These are phyloP conservation scores for Pyrenopolyporus hunteri DNA, from an alignment of 495 filamentous ascomycete species.

Conservation along the genomic window DNA sequence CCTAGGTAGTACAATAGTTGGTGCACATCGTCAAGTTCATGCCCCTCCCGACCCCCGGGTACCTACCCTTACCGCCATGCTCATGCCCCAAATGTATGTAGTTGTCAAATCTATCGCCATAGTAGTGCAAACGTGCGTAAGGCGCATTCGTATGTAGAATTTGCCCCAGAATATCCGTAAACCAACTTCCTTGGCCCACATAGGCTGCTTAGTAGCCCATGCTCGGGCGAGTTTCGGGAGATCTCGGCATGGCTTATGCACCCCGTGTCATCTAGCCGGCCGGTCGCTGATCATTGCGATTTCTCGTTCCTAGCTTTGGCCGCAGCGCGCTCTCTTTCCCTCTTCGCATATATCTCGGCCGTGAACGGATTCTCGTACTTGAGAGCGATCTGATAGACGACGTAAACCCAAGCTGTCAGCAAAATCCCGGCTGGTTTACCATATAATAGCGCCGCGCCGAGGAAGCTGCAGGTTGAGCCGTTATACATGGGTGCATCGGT, in stretches of 20 bases:
- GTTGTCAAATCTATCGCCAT: neutral
- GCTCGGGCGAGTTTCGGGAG: slow-evolving; percentile 21
- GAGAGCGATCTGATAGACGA: slow-evolving; percentile 82
- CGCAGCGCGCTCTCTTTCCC: slow-evolving; percentile 62
- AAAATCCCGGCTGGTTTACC: slow-evolving; percentile 88
- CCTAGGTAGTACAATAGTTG: too few species aligned
- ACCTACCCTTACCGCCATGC: too few species aligned
- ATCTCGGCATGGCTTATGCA: slow-evolving; percentile 5
- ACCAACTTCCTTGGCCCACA: neutral
- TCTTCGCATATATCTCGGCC: slow-evolving; percentile 89
- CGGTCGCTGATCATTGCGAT: slow-evolving; percentile 45
- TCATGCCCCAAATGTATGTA: too few species aligned
- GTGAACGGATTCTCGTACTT: slow-evolving; percentile 98
- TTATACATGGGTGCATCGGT: slow-evolving; percentile 96
- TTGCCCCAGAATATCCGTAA: slow-evolving; percentile 1
- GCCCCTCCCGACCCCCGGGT: too few species aligned
- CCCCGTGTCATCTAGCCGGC: neutral
- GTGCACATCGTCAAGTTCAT: too few species aligned
- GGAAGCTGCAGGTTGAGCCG: slow-evolving; percentile 88
- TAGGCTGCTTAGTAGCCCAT: neutral
- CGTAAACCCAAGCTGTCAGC: slow-evolving; percentile 74
- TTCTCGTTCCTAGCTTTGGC: slow-evolving; percentile 50
- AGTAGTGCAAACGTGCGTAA: neutral
- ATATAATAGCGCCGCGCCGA: slow-evolving; percentile 85
- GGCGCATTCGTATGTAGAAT: too few species aligned